Base-by-base conservation (phyloP, 2,329 filamentous ascomycete genomes). In the Elsinoe fawcettii region DNA sequence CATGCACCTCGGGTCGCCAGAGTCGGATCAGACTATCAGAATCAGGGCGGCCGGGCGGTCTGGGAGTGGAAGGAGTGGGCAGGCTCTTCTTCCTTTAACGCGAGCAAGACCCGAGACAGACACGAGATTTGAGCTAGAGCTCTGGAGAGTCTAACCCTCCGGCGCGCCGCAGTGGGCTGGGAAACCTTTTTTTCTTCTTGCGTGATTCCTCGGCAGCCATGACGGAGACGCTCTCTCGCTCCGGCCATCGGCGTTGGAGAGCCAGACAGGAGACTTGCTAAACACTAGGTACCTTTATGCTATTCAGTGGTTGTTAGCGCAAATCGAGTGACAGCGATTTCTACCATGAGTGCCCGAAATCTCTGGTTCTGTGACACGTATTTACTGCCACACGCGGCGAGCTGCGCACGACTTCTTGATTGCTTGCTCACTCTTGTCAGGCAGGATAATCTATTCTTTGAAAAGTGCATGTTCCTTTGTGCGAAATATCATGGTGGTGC, bases 111-210 rank as follows among this genome's bases (percentile, higher is more conserved):
- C 46, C 46, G 46, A 51, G 46, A 51, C 46, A 51, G 27, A 8
- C 46, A 51, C 46, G 46, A 51, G 46, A 51, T 51, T 51, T 46
- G 41, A 18, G 41, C 41, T 30, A 30, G 27, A 43, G 16, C 39
- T 22, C 20, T 14, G 41, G 18, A 11, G 23, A 46, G 41, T 20
- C 41, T 22, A 11, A 14, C 41, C 25, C 46, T n/a, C 27, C 46
- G 27, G 46, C 46, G 25, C 30, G 46, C 46, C 20, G 12, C 46
- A 16, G 34, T 20, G 41, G 20, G 41, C 23, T 22, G 16, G 8
- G 16, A n/a, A 51, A 51, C n/a, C 16, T 49, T 51, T 34, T 51
- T 51, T 49, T 51, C 18, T 34, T 32, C 46, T 34, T 34, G 46
- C 46, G 46, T 34, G 46, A 51, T 34, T 34, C 12, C 14, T 18